Conservation (phyloP, 2,329 filamentous ascomycete species). For the Aspergillus quadricinctus region DNA sequence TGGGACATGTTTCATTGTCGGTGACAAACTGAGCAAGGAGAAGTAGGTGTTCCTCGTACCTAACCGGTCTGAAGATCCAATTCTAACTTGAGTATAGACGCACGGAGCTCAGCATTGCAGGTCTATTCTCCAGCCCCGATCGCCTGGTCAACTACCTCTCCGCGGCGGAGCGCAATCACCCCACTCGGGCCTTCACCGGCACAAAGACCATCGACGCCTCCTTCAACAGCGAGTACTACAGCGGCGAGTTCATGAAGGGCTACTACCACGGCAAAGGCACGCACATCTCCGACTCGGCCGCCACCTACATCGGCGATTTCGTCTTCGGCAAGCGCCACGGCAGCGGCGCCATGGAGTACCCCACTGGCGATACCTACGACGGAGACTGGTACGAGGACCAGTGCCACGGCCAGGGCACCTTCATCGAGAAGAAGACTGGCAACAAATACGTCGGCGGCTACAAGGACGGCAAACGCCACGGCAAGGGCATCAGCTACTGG, state of each 20-base stretch:
- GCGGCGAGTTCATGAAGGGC: slow-evolving; percentile 48
- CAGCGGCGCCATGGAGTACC: slow-evolving; percentile 54
- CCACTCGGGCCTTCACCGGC: slow-evolving; percentile 41
- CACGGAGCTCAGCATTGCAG: slow-evolving; percentile 28
- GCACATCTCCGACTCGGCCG: slow-evolving; percentile 50
- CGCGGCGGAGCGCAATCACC: slow-evolving; percentile 43
- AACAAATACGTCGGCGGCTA: slow-evolving; percentile 61
- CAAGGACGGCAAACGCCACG: slow-evolving; percentile 56
- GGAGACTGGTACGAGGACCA: slow-evolving; percentile 45
- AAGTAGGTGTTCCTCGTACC: slow-evolving; percentile 24
- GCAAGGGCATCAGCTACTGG: slow-evolving; percentile 60
- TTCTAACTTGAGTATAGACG: slow-evolving; percentile 20
- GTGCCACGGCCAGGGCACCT: slow-evolving; percentile 54
- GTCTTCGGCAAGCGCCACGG: slow-evolving; percentile 51
- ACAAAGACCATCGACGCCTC: slow-evolving; percentile 49
- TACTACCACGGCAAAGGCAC: slow-evolving; percentile 53
- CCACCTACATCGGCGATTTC: slow-evolving; percentile 55
- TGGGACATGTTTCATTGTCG: slow-evolving; percentile 40
- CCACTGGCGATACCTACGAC: slow-evolving; percentile 48
- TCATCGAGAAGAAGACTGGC: slow-evolving; percentile 52
- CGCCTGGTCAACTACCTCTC: slow-evolving; percentile 42
- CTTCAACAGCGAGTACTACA: slow-evolving; percentile 55
- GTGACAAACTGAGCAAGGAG: slow-evolving; percentile 36
- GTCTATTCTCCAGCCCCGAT: slow-evolving; percentile 36
- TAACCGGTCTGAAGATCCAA: slow-evolving; percentile 1